Evolutionary conservation across 345 rosid genomes (phyloP), one percentile per base, ranked within the genome.

Genomic region (Citrus unshiu): DNA sequence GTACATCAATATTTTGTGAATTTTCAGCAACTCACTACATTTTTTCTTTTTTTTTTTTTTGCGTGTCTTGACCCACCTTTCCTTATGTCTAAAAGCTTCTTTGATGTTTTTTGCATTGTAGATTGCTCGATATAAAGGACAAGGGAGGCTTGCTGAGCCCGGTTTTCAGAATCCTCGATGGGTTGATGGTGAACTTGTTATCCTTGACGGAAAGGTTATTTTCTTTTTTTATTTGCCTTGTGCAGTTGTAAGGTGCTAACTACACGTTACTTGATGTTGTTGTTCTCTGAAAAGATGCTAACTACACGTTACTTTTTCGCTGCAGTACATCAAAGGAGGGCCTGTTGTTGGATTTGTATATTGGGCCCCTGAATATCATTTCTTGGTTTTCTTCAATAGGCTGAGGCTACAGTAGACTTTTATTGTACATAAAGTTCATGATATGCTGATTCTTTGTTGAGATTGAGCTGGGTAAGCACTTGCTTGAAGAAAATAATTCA

Each of bases 181-280:
- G 99, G 98, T 95, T 83, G 98, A 95, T 34, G 99, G 99, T 32
- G 98, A 95, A 90, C 94, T 95, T 80, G 95, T 95, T 79, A 89
- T 95, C 86, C 90, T 93, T 56, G 98, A 93, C 60, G 98, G 99
- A 81, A 95, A 95, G 99, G 99, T 95, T 66, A 22, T 49, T 68
- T 13, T 37, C 34, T 37, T 5, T 68, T 16, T 46, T 12, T 46
- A 46, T 46, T 37, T 35, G 10, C 22, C 7, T 46, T 61, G 24
- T 58, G 32, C 24, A 2, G 35, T 13, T 5, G 57, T 30, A 30
- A 71, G 51, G 22, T 29, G n/a, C n/a, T n/a, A n/a, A n/a, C n/a
- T n/a, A n/a, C n/a, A n/a, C n/a, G n/a, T n/a, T n/a, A 29, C 29
- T 29, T 29, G 29, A 29, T 29, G 29, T 29, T 29, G 29, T 29